These are phyloP conservation scores for Polygonum aviculare DNA, from an alignment of 148 eudicot genomes.

Conservation along the genomic window DNA sequence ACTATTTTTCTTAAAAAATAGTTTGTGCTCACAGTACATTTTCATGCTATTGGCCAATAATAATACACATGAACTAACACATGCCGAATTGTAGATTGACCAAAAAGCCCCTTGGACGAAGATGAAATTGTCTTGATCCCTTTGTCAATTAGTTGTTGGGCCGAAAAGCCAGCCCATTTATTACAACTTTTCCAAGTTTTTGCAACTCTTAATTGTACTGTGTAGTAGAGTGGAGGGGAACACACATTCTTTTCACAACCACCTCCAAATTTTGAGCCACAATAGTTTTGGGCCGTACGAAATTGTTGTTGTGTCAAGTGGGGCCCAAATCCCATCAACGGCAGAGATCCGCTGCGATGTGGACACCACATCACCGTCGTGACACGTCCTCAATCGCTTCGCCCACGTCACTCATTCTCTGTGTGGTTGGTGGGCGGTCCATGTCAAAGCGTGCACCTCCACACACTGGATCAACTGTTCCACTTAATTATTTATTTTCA, in stretches of 20 bases:
- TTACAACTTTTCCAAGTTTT: background rate
- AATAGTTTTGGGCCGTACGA: background rate
- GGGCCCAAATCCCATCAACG: background rate
- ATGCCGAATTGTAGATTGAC: background rate
- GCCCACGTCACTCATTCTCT: background rate
- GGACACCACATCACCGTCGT: slow-evolving; percentile 1
- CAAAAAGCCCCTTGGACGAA: background rate
- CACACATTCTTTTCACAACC: slow-evolving; percentile 9
- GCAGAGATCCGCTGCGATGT: slow-evolving; percentile 8
- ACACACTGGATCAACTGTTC: background rate
- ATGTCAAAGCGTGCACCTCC: slow-evolving; percentile 9
- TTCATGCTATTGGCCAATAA: too few species aligned
- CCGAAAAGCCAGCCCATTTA: background rate
- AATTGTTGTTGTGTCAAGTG: background rate
- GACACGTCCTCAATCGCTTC: background rate
- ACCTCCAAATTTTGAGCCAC: background rate
- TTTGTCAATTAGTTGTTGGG: slow-evolving; percentile 1
- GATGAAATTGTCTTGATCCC: background rate
- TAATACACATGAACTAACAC: background rate
- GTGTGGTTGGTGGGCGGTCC: background rate
- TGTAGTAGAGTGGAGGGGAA: background rate
- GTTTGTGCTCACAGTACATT: too few species aligned
- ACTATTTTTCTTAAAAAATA: too few species aligned
- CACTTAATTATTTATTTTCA: background rate
- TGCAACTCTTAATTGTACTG: background rate